Conservation (phyloP, 306 rosid species). For the Neltuma alba region DNA sequence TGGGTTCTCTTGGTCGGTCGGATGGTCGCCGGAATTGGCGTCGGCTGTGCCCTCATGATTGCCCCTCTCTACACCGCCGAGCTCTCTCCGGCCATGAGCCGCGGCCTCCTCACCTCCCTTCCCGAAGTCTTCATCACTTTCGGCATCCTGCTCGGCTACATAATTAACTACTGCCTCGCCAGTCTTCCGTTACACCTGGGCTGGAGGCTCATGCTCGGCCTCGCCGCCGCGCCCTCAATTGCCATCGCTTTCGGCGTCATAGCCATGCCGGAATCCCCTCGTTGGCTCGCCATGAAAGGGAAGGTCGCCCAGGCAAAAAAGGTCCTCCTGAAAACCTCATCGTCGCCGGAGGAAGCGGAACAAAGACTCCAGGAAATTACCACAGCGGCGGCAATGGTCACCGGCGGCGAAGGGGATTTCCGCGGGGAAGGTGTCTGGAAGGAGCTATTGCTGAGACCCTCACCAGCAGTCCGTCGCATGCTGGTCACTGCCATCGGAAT, state of each 20-base stretch:
- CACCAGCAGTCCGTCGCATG: constrained; percentile 56
- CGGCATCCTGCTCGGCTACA: constrained; percentile 68
- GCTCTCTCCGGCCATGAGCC: constrained; percentile 59
- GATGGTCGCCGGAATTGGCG: constrained; percentile 71
- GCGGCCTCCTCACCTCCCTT: constrained; percentile 82
- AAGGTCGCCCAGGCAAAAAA: constrained; percentile 45
- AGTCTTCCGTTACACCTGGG: constrained; percentile 43
- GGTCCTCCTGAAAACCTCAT: constrained; percentile 46
- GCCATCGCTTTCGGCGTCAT: constrained; percentile 44
- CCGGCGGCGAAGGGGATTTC: constrained; percentile 29
- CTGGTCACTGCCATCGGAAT: constrained; percentile 71
- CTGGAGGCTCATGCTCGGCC: constrained; percentile 81
- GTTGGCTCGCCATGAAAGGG: constrained; percentile 74
- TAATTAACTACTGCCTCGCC: constrained; percentile 59
- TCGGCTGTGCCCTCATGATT: constrained; percentile 77
- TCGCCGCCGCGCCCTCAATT: constrained; percentile 63
- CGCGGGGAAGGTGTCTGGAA: constrained; percentile 63
- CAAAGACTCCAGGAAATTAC: constrained; percentile 52
- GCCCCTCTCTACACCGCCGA: constrained; percentile 78
- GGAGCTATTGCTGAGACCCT: constrained; percentile 55
- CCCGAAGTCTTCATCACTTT: constrained; percentile 77
- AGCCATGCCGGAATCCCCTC: constrained; percentile 80
- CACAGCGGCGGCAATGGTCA: constrained; percentile 38
- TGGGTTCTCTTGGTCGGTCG: constrained; percentile 57
- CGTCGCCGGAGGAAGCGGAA: constrained; percentile 59